Evolutionary conservation across 2,329 filamentous ascomycete species (phyloP).

Genomic region (Pseudocercospora eumusae): DNA sequence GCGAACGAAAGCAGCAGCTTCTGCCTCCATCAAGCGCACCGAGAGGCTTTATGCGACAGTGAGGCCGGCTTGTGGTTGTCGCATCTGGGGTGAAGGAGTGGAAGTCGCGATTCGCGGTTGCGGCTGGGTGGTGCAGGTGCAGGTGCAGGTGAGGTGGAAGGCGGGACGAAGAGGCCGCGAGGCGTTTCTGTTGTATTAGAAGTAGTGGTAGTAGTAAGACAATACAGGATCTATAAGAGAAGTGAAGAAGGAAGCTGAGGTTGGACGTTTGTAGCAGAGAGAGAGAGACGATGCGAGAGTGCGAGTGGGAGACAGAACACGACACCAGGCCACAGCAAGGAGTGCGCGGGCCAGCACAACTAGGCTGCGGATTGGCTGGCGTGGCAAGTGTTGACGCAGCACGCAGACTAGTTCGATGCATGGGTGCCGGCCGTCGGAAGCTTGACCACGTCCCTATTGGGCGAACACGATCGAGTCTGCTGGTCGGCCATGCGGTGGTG

Average conservation of each 20-base stretch:
- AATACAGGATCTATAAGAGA: conserved; percentile 21
- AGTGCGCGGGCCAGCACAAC: neutral
- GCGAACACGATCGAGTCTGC: neutral
- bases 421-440: neutral
- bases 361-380: neutral
- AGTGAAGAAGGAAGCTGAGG: conserved; percentile 24
- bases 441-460: conserved; percentile 3
- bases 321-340: conserved; percentile 9
- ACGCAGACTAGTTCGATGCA: no score
- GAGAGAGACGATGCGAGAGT: conserved; percentile 15
- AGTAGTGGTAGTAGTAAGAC: conserved; percentile 33
- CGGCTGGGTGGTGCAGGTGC: conserved; percentile 9
- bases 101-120: conserved; percentile 4
- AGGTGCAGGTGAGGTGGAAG: neutral
- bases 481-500: conserved; percentile 13
- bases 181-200: conserved; percentile 18
- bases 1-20: no score
- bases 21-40: conserved; percentile 33
- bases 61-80: conserved; percentile 21
- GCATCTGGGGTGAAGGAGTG: conserved; percentile 30
- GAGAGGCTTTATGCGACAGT: conserved; percentile 30
- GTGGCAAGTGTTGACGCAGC: conserved; percentile 2
- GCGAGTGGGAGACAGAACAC: conserved; percentile 23
- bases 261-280: conserved; percentile 21
- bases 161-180: conserved; percentile 2